Evolutionary conservation across 1,139 yeast genomes (phyloP), one percentile per base, ranked within the genome.

Genomic region (Hansenula sp.): DNA sequence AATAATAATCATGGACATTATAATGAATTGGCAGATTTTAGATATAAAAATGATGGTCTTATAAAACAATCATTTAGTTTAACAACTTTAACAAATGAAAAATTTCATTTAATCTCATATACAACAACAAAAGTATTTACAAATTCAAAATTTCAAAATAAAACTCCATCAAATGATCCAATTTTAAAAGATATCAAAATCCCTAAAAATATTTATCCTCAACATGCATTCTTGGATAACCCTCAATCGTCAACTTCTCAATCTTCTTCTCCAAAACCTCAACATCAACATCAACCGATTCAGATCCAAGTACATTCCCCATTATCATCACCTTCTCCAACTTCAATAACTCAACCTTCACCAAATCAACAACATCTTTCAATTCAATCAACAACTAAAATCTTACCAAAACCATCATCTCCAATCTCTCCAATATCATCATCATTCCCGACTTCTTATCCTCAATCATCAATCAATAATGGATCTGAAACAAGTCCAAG

Each of bases 1-100:
- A 9, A 9, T 21, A 21, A 21, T 21, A 5, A 21, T 21, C 5
- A 21, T 21, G 9, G 9, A 6, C 5, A 21, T 21, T 9, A 21
- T 21, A 21, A 6, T 9, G 40, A 36, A 62, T 62, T n/a, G 58
- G 60, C 43, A 30, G 61, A 65, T 27, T 65, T 57, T 49, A 51
- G 61, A 12, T 66, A 69, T 50, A 76, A 74, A 49, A 54, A 60
- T 4, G 64, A 71, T 47, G 86, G 87, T 0, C 62, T 82, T 11
- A 64, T 76, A 48, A 81, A 81, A 55, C 84, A 80, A 55, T 74
- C 81, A 39, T 79, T 80, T 51, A 74, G 81, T 5, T 61, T 79
- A 32, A 67, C 74, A 6, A 72, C 81, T 3, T 67, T 70, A 33
- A 72, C 70, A 37, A 71, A 72, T 35, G 74, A 74, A 43, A 79